These are phyloP conservation scores for Trematosphaeria pertusa DNA, from an alignment of 2,329 filamentous ascomycete species.

Conservation along the genomic window DNA sequence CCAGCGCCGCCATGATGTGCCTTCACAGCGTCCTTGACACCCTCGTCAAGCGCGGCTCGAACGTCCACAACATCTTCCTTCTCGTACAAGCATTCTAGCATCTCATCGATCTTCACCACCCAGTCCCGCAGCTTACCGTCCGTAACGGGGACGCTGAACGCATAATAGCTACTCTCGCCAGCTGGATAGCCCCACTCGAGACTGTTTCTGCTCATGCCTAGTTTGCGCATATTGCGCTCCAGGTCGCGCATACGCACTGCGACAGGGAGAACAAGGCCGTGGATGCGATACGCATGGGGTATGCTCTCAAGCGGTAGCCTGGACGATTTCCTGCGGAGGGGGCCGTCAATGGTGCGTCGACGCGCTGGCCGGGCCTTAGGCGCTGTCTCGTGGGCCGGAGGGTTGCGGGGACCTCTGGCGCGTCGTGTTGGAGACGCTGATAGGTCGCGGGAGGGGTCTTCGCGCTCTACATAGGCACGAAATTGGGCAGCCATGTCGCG, in stretches of 20 bases:
- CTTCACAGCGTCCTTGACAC: conserved; percentile 15
- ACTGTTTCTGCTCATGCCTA: conserved; percentile 29
- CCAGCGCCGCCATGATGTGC: no score
- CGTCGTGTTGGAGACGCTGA: background rate
- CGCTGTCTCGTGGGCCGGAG: background rate
- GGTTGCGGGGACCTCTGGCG: background rate
- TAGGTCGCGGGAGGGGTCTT: conserved; percentile 1
- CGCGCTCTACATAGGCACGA: background rate
- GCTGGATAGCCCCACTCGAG: conserved; percentile 26
- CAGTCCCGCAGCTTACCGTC: conserved; percentile 20
- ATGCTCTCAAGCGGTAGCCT: conserved; percentile 49
- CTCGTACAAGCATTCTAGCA: conserved; percentile 17
- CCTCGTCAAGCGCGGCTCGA: conserved; percentile 18
- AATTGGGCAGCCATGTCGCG: background rate
- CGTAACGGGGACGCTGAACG: conserved; percentile 8
- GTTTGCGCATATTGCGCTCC: conserved; percentile 14
- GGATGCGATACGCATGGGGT: conserved; percentile 35
- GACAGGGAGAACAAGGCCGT: conserved; percentile 24
- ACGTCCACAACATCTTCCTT: conserved; percentile 13
- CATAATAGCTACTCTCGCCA: conserved; percentile 12
- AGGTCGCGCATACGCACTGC: conserved; percentile 9
- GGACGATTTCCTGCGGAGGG: conserved; percentile 43
- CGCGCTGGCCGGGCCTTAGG: conserved; percentile 2
- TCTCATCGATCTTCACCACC: conserved; percentile 20
- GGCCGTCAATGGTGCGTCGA: conserved; percentile 14